Conservation (phyloP, 768 basidiomycete species). For the Dentipellis fragilis region DNA sequence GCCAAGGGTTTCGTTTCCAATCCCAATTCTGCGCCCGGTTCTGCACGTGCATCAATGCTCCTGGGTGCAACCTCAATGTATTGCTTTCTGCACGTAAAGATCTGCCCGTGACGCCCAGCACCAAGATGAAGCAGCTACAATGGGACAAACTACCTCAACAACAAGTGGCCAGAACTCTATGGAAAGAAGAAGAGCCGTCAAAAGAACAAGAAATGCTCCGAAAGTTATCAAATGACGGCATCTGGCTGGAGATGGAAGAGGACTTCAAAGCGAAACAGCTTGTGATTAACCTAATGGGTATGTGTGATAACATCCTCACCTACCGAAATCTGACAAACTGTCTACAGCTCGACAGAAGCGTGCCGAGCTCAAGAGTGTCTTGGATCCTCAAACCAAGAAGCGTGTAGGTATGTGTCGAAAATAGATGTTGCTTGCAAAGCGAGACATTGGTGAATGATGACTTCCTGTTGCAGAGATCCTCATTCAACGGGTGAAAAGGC, state of each 20-base stretch:
- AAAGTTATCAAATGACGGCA: slow-evolving; percentile 74
- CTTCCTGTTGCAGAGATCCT: slow-evolving; percentile 61
- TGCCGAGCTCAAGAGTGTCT: slow-evolving; percentile 84
- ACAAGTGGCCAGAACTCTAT: slow-evolving; percentile 76
- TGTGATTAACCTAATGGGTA: slow-evolving; percentile 84
- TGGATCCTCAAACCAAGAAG: slow-evolving; percentile 87
- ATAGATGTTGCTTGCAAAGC: background rate
- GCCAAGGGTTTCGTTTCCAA: slow-evolving; percentile 19
- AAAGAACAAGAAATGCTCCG: slow-evolving; percentile 74
- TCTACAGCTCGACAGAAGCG: slow-evolving; percentile 66
- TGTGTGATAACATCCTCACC: slow-evolving; percentile 9
- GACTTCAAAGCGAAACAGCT: slow-evolving; percentile 96
- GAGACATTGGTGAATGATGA: background rate
- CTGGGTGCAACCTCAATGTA: slow-evolving; percentile 45
- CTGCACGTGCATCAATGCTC: slow-evolving; percentile 50
- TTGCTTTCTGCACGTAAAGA: slow-evolving; percentile 69
- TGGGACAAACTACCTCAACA: slow-evolving; percentile 97
- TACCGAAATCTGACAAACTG: background rate
- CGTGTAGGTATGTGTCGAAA: slow-evolving; percentile 63
- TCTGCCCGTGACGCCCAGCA: slow-evolving; percentile 71
- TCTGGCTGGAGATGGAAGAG: slow-evolving; percentile 95
- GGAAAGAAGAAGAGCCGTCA: slow-evolving; percentile 48
- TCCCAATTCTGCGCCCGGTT: slow-evolving; percentile 30
- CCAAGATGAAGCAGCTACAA: slow-evolving; percentile 95
- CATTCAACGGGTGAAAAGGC: slow-evolving; percentile 75